Evolutionary conservation across 345 rosid species (phyloP).

Genomic region (Citrus australasica): DNA sequence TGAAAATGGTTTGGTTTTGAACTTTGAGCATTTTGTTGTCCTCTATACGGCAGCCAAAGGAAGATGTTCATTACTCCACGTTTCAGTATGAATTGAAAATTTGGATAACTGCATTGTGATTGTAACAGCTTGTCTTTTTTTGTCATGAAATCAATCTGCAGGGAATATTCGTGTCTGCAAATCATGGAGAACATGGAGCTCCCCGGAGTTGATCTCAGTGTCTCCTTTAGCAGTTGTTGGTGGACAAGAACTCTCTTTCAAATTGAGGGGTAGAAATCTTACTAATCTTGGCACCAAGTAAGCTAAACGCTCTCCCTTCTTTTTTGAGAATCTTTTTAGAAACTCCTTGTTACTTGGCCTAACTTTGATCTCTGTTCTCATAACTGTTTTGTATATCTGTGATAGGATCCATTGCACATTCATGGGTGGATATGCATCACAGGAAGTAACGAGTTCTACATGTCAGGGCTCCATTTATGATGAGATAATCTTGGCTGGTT

Average conservation of each 20-base stretch:
- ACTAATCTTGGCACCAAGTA: constrained; percentile 65
- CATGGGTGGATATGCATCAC: constrained; percentile 62
- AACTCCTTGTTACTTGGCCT: neutral
- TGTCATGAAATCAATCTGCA: constrained; percentile 24
- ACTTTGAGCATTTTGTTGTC: neutral
- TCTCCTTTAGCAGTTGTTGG: constrained; percentile 79
- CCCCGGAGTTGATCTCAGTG: constrained; percentile 77
- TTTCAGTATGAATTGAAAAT: neutral
- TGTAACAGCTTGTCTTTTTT: neutral
- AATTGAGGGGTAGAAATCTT: constrained; percentile 72
- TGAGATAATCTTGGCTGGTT: constrained; percentile 50
- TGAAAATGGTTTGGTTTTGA: neutral
- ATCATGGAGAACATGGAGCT: constrained; percentile 72
- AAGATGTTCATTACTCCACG: neutral
- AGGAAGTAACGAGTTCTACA: constrained; percentile 35
- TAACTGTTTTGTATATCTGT: constrained; percentile 11
- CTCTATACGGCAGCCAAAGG: neutral
- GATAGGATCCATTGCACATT: constrained; percentile 62
- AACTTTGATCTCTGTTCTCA: constrained; percentile 1
- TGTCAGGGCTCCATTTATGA: constrained; percentile 38
- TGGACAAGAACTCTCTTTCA: constrained; percentile 63
- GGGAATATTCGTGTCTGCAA: constrained; percentile 69
- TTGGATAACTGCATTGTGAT: neutral
- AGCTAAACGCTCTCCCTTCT: constrained; percentile 13
- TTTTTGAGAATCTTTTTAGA: no score